phyloP scores from a whole-genome alignment of 768 basidiomycete genomes.

The Mycena filopes region DNA sequence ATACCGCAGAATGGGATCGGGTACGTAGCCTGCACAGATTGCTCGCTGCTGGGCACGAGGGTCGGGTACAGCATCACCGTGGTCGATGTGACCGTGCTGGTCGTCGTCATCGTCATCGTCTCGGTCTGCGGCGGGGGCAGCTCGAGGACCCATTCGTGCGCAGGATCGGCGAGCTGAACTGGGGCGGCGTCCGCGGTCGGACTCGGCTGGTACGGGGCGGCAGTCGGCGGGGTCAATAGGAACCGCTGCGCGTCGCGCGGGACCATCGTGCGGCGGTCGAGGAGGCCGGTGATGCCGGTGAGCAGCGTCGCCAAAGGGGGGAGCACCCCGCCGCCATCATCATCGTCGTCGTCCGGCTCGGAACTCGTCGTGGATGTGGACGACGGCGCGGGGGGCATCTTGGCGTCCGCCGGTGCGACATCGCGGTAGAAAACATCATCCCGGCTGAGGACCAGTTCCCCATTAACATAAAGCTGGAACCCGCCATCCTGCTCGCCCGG shows the following conservation, averaged over 20 bases:
- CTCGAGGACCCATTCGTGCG: constrained; percentile 10
- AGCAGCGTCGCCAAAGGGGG: constrained; percentile 3
- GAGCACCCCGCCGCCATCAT: not conserved
- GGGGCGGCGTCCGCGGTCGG: not conserved
- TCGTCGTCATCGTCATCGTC: constrained; percentile 10
- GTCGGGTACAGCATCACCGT: constrained; percentile 22
- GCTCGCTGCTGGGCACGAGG: constrained; percentile 23
- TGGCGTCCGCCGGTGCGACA: constrained; percentile 31
- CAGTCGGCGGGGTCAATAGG: constrained; percentile 5
- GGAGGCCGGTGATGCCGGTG: constrained; percentile 13
- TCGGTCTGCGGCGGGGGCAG: not conserved
- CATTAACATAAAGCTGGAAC: constrained; percentile 75
- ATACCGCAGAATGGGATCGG: constrained; percentile 61
- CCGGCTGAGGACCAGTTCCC: constrained; percentile 59
- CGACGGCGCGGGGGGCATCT: constrained; percentile 6
- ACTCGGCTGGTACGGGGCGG: not conserved
- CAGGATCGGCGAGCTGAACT: not conserved
- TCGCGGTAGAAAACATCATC: constrained; percentile 73
- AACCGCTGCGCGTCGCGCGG: constrained; percentile 3
- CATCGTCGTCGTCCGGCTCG: not conserved
- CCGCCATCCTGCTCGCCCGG: constrained; percentile 76
- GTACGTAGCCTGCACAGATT: constrained; percentile 22
- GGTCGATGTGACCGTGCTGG: constrained; percentile 9
- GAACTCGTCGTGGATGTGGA: not conserved
- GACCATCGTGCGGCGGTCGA: constrained; percentile 14